Evolutionary conservation across 768 basidiomycete genomes (phyloP), one percentile per base, ranked within the genome.

Genomic region (Leccinum boreale): DNA sequence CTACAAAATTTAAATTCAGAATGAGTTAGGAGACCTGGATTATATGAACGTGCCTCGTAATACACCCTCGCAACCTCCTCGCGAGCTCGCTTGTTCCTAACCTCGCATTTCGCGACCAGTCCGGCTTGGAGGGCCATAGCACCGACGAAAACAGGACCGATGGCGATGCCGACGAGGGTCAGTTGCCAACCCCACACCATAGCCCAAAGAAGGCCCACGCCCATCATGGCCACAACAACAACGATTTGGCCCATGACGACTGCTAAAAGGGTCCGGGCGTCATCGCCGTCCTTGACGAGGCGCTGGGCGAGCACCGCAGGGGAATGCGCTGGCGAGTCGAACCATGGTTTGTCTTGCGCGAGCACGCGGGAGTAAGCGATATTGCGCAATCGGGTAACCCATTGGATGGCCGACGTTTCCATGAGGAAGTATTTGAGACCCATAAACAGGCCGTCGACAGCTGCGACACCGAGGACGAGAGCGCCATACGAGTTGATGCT

Each of bases 141-240:
- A 10, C 81, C 72, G 3, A 84, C 86, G 66, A 97, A 96, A 11
- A 95, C 81, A 0, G 94, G 95, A 0, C 84, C 92, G 47, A 98
- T 82, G 2, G 89, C 93, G 28, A 98, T 73, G 0, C 94, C 95
- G 3, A 90, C 91, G 17, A 98, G 81, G 0, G 94, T 96, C 63
- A 98, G 77, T 74, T 97, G 86, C 97, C 96, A 99, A 0, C 93
- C 92, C 29, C 81, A 75, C 2, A 83, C 80, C 70, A 98, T 78
- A 0, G 95, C 95, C 96, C 97, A 99, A 17, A 90, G 68, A 19
- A 98, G 72, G 8, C 94, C 95, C 3, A 96, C 77, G 1, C 80
- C 70, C 48, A 98, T 80, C 94, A 98, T 97, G 14, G 89, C 77
- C 9, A 73, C 58, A 14, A 95, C 90, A 19, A 94, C 90, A 35